phyloP scores from a whole-genome alignment of 495 filamentous ascomycete genomes.

The Saxophila tyrrhenica region DNA sequence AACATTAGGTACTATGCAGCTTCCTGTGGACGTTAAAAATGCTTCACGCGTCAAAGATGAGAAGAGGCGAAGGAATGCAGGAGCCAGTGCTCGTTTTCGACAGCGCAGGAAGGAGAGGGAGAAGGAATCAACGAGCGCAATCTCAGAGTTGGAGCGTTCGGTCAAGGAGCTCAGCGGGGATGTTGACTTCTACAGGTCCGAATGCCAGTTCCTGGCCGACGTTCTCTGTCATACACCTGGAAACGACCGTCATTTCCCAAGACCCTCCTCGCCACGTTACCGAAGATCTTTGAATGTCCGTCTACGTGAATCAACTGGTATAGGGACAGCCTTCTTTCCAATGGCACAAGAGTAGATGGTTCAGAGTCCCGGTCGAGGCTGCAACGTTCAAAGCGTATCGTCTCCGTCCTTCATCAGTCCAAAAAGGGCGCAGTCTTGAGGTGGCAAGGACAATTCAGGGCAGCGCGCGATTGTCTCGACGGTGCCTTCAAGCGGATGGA shows the following conservation, averaged over 20 bases:
- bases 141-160: constrained; percentile 53
- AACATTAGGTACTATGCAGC: constrained; percentile 27
- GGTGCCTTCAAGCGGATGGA: too few species aligned
- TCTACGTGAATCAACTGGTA: neutral
- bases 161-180: constrained; percentile 30
- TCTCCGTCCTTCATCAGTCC: too few species aligned
- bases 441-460: too few species aligned
- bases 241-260: constrained; percentile 27
- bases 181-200: constrained; percentile 30
- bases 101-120: constrained; percentile 84
- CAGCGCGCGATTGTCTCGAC: too few species aligned
- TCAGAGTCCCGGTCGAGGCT: constrained; percentile 5
- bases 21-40: constrained; percentile 33
- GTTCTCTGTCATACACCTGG: constrained; percentile 23
- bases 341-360: neutral
- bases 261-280: constrained; percentile 24
- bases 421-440: too few species aligned
- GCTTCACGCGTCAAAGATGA: constrained; percentile 32
- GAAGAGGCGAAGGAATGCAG: constrained; percentile 61
- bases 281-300: constrained; percentile 6
- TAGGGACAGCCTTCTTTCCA: neutral
- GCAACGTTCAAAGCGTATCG: constrained; percentile 16
- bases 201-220: constrained; percentile 29
- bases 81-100: constrained; percentile 81
- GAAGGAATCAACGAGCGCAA: constrained; percentile 55